These are phyloP conservation scores for Sicyos baderoa DNA, from an alignment of 306 rosid species.

Conservation along the genomic window DNA sequence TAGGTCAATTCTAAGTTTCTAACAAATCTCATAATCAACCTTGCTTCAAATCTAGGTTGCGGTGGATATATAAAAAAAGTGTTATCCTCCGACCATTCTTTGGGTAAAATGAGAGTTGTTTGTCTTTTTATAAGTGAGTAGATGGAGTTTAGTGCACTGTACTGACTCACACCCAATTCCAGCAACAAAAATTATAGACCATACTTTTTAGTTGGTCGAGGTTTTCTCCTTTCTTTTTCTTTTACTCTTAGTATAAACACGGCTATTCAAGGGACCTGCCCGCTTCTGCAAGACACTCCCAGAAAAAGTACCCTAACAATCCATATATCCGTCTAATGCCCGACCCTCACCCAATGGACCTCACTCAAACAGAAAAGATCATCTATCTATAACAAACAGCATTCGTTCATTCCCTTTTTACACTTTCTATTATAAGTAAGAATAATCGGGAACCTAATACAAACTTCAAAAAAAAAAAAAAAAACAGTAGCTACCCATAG, in stretches of 20 bases:
- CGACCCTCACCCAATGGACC: no score
- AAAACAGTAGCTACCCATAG: slow-evolving; percentile 5
- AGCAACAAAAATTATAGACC: not conserved
- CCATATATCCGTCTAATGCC: no score
- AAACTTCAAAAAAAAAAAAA: not conserved
- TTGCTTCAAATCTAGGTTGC: not conserved
- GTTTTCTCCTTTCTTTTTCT: not conserved
- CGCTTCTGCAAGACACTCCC: no score
- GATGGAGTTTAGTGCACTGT: slow-evolving; percentile 5
- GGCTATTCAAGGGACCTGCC: no score
- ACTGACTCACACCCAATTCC: not conserved
- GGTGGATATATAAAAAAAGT: not conserved
- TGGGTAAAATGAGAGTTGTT: not conserved
- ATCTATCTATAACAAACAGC: no score
- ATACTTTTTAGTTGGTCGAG: not conserved
- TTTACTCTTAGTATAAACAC: not conserved
- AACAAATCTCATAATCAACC: not conserved
- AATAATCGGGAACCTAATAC: no score
- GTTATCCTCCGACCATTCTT: not conserved
- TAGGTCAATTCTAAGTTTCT: not conserved
- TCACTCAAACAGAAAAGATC: no score
- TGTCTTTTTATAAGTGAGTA: not conserved
- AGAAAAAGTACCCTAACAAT: no score
- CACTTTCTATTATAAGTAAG: no score
- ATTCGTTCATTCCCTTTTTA: no score